Conservation (phyloP, 305 asterid genomes). For the Fraxinus velutina region DNA sequence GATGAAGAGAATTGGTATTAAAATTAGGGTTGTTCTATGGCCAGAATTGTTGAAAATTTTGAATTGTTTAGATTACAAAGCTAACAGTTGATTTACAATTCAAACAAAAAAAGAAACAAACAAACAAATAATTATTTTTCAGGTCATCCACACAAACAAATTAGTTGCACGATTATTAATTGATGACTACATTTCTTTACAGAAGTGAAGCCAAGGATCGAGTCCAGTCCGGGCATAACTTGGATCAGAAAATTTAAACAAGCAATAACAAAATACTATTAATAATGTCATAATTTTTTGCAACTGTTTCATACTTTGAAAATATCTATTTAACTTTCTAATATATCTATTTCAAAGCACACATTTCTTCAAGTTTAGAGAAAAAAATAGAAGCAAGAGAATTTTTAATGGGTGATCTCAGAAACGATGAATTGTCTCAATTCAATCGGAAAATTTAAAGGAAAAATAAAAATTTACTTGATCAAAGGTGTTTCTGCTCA, state of each 20-base stretch:
- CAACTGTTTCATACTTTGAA: background rate
- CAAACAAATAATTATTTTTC: background rate
- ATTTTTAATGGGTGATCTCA: background rate
- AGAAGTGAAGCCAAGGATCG: background rate
- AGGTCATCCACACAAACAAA: background rate
- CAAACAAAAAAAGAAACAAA: background rate
- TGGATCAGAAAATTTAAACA: background rate
- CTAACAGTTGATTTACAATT: too few relatives aligned
- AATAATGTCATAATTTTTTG: background rate
- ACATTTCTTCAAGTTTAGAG: background rate
- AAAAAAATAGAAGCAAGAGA: background rate
- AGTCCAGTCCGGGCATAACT: background rate
- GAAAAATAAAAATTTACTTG: background rate
- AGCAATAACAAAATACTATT: background rate
- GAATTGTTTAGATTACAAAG: too few relatives aligned
- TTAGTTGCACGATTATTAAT: background rate
- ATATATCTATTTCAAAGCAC: background rate
- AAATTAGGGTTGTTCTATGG: too few relatives aligned
- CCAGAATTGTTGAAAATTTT: too few relatives aligned
- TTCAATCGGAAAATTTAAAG: too few relatives aligned
- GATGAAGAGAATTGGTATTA: too few relatives aligned
- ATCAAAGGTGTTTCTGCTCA: too few relatives aligned
- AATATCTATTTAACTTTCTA: background rate
- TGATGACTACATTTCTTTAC: background rate
- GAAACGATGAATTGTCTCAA: background rate